phyloP scores from a whole-genome alignment of 805 yeast species.

The Ogataea paradorogensis region DNA sequence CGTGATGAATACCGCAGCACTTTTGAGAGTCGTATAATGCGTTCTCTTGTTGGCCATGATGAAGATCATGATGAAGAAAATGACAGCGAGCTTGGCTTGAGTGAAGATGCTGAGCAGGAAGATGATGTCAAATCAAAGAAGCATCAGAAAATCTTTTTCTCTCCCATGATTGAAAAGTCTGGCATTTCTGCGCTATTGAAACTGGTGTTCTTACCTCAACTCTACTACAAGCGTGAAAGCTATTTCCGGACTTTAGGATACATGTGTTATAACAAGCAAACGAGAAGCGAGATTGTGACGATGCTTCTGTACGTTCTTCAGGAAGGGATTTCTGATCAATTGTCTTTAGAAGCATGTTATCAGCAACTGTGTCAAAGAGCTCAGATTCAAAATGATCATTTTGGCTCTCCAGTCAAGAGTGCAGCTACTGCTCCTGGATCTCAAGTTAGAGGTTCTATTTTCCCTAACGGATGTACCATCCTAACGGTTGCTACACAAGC shows the following conservation, averaged over 20 bases:
- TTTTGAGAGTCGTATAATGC: conserved; percentile 19
- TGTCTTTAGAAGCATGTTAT: conserved; percentile 60
- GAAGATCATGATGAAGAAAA: conserved; percentile 6
- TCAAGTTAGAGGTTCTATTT: conserved; percentile 27
- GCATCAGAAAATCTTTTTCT: conserved; percentile 40
- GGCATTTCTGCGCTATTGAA: conserved; percentile 75
- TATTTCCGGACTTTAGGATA: conserved; percentile 64
- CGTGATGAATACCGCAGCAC: conserved; percentile 30
- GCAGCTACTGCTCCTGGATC: conserved; percentile 1
- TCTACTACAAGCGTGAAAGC: conserved; percentile 56
- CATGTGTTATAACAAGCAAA: conserved; percentile 73
- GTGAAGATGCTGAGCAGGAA: conserved; percentile 18
- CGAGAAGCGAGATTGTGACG: conserved; percentile 70
- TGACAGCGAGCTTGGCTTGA: conserved; percentile 20
- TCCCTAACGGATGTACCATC: conserved; percentile 64
- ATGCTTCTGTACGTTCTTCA: conserved; percentile 64
- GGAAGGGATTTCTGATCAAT: conserved; percentile 67
- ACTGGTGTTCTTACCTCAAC: conserved; percentile 70
- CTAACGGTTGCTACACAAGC: conserved; percentile 72
- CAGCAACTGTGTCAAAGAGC: conserved; percentile 54
- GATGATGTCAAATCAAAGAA: conserved; percentile 27
- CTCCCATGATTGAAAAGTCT: conserved; percentile 69
- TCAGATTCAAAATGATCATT: conserved; percentile 4
- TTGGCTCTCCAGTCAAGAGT: conserved; percentile 8
- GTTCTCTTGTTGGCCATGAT: conserved; percentile 11